Evolutionary conservation across 2,329 filamentous ascomycete species (phyloP), one percentile per base, ranked within the genome.

Genomic region (Fusarium nematophilum): DNA sequence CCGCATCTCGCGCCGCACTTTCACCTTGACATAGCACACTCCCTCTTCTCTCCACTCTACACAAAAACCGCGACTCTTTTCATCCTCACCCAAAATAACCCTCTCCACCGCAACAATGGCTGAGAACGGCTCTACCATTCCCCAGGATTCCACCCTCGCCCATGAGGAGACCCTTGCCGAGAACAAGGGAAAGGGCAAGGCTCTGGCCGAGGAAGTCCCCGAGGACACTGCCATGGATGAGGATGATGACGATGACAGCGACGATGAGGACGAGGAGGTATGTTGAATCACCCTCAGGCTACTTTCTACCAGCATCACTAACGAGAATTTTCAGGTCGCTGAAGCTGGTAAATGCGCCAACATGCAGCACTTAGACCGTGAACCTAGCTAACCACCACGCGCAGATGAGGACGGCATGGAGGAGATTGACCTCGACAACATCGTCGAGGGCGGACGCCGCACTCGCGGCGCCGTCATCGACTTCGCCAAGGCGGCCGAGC

Each of bases 401-500:
- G 89, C 90, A 67, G 90, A 91, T 47, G 90, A 90, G 37, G 92
- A 93, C 71, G 90, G 91, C 76, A 86, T 97, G 83, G 91, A 96
- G 74, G 93, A 94, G 79, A 97, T 99, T 75, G 92, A 96, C 74
- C 81, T 86, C 53, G 86, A 86, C 75, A 98, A 98, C 84, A 96
- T 98, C 75, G 88, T 98, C 73, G 75, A 80, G 55, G 85, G 83
- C 64, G 89, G 89, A 62, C 86, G 89, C 70, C 94, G 95, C 77
- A 98, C 94, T 62, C 94, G 94, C 72, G 93, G 93, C 73, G 91
- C 92, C 77, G 85, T 88, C 72, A 97, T 98, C 75, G 92, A 98
- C 83, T 98, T 92, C 79, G 90, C 90, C 71, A 93, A 96, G 81
- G 93, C 93, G 15, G 92, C 92, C 21, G 84, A 90, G 77, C 88